Percentiles rank a stretch among this genome's conserved stretches.
phyloP scores from a whole-genome alignment of 140 eudicot species.

The Erigeron philadelphicus region DNA sequence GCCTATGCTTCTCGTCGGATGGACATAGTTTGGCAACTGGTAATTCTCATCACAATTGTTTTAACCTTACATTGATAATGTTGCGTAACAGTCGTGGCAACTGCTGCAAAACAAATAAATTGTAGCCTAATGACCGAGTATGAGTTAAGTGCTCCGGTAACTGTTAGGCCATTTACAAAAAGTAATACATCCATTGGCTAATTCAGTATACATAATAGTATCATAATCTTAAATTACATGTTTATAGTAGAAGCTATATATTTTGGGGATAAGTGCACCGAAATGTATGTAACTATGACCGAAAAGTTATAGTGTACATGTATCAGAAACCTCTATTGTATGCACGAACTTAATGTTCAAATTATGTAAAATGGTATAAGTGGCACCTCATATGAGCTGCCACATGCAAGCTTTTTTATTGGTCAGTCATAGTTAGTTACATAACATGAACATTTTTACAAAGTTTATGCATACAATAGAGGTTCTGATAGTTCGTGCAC shows the following conservation, averaged over 20 bases:
- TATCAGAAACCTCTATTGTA: too few species aligned
- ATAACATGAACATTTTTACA: too few species aligned
- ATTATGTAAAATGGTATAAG: too few species aligned
- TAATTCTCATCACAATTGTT: slow-evolving; percentile 27
- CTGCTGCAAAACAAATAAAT: background rate
- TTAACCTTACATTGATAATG: slow-evolving; percentile 7
- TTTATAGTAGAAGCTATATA: background rate
- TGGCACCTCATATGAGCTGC: too few species aligned
- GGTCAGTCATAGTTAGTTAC: too few species aligned
- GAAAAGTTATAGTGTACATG: too few species aligned
- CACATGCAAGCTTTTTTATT: too few species aligned
- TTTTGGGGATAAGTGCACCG: too few species aligned
- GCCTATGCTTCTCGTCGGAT: slow-evolving; percentile 72
- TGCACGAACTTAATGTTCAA: too few species aligned
- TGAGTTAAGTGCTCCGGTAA: background rate
- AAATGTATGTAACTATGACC: too few species aligned
- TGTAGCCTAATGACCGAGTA: background rate
- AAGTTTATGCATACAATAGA: too few species aligned
- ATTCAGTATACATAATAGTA: background rate
- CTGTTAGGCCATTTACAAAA: background rate
- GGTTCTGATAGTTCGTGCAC: too few species aligned
- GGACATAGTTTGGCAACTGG: slow-evolving; percentile 87
- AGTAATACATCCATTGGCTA: background rate
- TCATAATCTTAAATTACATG: background rate
- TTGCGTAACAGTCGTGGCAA: slow-evolving; percentile 16